Evolutionary conservation across 225 moss, liverwort and hornwort genomes (phyloP), one percentile per base, ranked within the genome.

Genomic region (Bryoerythrophyllum caledonicum): DNA sequence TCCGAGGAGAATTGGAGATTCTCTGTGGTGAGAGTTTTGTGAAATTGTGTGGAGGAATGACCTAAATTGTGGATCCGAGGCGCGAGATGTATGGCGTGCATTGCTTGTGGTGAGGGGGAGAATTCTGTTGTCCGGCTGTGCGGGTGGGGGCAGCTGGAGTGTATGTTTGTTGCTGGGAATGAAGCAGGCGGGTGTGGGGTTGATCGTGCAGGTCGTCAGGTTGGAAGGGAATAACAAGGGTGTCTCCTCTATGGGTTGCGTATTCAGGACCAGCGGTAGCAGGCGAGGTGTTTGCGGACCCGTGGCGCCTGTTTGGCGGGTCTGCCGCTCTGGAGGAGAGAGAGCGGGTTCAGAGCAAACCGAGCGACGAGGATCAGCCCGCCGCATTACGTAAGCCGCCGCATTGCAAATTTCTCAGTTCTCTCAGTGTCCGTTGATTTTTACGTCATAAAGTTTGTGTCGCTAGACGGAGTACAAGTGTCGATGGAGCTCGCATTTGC

Each of bases 231-330:
- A 51, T 72, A 70, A 61, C 75, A 60, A 79, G 79, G 54, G 77
- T 65, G 32, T 66, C 81, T 38, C 67, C 88, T 34, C 21, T 77
- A 67, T 64, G 88, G 88, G 85, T 83, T 57, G 75, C 81, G 40
- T 85, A 81, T 79, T 76, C 81, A 56, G 74, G 79, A 68, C 71
- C 88, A 59, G 82, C 71, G 54, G 80, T 88, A 4, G 76, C 76
- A 19, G 79, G 80, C 55, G 82, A 88, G 66, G 66, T 85, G 49
- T 59, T 76, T 32, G 68, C 78, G 13, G 83, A 83, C 26, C 69
- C 78, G 27, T 73, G 83, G 67, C 83, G 85, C 8, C 74, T 81
- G 28, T 85, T 85, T 26, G 85, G 85, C 49, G 85, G 85, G 28
- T 81, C 83, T 55, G 81, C 81, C 3, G 83, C 81, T 16, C 9